Conservation (phyloP, 2,329 filamentous ascomycete species). For the Metarhizium anisopliae region DNA sequence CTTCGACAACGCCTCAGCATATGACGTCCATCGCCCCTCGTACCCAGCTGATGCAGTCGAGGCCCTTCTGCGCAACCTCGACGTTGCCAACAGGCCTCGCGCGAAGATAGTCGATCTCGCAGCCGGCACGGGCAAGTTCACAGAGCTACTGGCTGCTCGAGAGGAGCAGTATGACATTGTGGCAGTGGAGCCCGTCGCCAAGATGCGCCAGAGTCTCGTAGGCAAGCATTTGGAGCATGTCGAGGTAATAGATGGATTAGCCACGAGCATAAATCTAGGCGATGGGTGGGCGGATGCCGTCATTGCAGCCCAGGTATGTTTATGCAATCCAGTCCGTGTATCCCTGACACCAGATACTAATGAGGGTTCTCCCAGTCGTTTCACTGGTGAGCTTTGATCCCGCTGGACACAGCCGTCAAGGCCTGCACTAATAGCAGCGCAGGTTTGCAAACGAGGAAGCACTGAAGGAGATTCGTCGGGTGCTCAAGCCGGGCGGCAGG, state of each 20-base stretch:
- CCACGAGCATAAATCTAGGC: conserved; percentile 44
- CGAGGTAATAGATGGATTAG: conserved; percentile 46
- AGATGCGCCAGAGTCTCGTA: conserved; percentile 54
- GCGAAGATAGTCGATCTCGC: conserved; percentile 54
- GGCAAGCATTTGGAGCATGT: conserved; percentile 49
- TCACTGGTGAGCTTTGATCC: conserved; percentile 39
- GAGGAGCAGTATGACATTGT: conserved; percentile 51
- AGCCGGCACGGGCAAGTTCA: conserved; percentile 64
- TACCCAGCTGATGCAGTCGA: conserved; percentile 53
- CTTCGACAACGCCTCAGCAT: conserved; percentile 54
- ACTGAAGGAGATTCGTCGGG: conserved; percentile 57
- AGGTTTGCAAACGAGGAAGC: conserved; percentile 61
- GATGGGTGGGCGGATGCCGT: conserved; percentile 55
- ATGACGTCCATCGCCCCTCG: conserved; percentile 60
- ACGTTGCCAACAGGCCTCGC: conserved; percentile 34
- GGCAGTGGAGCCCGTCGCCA: conserved; percentile 54
- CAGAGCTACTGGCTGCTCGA: conserved; percentile 48
- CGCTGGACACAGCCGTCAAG: neutral
- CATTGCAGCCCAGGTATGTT: conserved; percentile 57
- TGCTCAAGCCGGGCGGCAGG: conserved; percentile 49
- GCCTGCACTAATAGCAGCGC: neutral
- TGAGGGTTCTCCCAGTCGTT: conserved; percentile 27
- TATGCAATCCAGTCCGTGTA: neutral
- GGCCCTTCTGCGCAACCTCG: conserved; percentile 46
- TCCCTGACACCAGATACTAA: conserved; percentile 10